A percentile compares a stretch with the other conserved stretches of the same genome.
phyloP scores from a whole-genome alignment of 345 rosid genomes.

The Lepidium sativum region DNA sequence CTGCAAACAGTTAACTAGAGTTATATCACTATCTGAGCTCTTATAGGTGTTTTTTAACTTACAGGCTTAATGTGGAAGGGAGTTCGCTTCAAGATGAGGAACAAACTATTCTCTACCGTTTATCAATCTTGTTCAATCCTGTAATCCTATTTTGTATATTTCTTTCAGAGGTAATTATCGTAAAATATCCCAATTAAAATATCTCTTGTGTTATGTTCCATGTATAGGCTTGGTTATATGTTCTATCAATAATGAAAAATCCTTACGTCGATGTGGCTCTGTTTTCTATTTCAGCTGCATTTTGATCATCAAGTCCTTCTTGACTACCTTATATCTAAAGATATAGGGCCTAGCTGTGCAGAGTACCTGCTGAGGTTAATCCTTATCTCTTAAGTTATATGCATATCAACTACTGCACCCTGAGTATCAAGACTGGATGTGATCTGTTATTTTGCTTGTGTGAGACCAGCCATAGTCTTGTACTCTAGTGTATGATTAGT shows the following conservation, averaged over 20 bases:
- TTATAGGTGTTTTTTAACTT: background rate
- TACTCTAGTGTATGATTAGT: background rate
- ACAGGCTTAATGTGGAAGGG: conserved; percentile 37
- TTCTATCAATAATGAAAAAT: background rate
- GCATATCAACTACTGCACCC: background rate
- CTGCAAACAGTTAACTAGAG: background rate
- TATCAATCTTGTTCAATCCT: conserved; percentile 55
- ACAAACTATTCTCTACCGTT: conserved; percentile 30
- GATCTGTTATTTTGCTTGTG: conserved; percentile 1
- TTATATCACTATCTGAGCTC: background rate
- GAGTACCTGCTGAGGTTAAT: conserved; percentile 71
- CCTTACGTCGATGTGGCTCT: background rate
- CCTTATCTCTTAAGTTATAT: background rate
- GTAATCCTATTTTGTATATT: conserved; percentile 58
- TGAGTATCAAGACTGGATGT: background rate
- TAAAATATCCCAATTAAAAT: background rate
- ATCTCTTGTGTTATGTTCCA: background rate
- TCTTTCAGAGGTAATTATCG: conserved; percentile 62
- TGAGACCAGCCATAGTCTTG: background rate
- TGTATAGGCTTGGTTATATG: background rate
- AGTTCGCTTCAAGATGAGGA: conserved; percentile 18
- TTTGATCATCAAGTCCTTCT: conserved; percentile 92
- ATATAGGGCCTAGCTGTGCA: conserved; percentile 59
- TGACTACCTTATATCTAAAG: conserved; percentile 86
- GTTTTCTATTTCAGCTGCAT: conserved; percentile 42